phyloP scores from a whole-genome alignment of 768 basidiomycete genomes.

The Pulveroboletus frians region DNA sequence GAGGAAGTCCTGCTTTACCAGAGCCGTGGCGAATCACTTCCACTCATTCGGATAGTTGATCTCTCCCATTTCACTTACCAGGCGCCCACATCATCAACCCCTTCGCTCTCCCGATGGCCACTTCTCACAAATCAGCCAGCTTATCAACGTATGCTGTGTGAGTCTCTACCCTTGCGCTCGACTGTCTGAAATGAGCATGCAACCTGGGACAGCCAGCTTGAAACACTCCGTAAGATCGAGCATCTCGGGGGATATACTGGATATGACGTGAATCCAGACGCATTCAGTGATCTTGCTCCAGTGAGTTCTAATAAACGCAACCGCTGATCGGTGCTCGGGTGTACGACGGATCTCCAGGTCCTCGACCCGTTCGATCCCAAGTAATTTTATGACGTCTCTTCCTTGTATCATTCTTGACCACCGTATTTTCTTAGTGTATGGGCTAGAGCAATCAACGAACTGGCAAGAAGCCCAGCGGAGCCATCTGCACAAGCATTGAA shows the following conservation, averaged over 20 bases:
- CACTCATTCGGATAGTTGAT: neutral
- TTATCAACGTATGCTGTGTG: neutral
- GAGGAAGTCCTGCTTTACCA: too few relatives aligned
- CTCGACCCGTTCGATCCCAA: neutral
- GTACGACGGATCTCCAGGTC: neutral
- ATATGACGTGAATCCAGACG: neutral
- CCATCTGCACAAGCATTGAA: neutral
- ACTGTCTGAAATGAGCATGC: neutral
- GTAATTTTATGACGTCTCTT: neutral
- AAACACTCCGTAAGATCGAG: neutral
- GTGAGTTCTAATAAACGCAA: neutral
- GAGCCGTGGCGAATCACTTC: too few relatives aligned
- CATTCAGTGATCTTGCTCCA: neutral
- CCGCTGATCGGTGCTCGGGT: neutral
- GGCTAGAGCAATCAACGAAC: neutral
- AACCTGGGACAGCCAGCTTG: neutral
- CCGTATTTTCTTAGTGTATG: neutral
- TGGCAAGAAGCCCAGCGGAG: neutral
- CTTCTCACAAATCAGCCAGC: neutral
- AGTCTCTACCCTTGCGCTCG: neutral
- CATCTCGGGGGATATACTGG: conserved; percentile 1
- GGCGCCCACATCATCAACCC: neutral
- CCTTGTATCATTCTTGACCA: neutral
- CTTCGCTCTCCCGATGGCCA: neutral
- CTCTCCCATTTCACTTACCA: neutral